Base-by-base conservation (phyloP, 176 grass and related monocot genomes). In the Calamus simplicifolius region DNA sequence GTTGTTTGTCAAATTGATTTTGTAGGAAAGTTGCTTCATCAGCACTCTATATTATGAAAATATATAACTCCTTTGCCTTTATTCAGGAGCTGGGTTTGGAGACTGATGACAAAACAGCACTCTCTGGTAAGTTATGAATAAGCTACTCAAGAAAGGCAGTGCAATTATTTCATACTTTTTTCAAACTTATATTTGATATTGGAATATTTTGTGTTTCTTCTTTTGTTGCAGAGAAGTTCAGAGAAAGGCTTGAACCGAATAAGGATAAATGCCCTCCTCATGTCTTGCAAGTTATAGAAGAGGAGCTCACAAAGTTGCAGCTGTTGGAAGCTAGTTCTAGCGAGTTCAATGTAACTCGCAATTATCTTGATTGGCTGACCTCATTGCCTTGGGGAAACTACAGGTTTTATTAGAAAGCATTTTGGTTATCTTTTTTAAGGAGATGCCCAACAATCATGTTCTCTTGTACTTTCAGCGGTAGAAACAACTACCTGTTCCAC, bases 301-400 rank as follows among this genome's bases (percentile, higher is more conserved):
- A 97, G 74, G 93, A 97, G 66, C 87, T 97, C 52, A 83, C 87
- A 53, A 97, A 97, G 70, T 77, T 97, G 66, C 93, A 91, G 52
- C 62, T 97, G 35, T 79, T 97, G 6, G 93, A 97, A 82, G 84
- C 93, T 21, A 88, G 84, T 77, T 97, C 93, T 76, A 97, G 93
- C 29, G 93, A 97, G 84, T 97, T 97, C 56, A 97, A 85, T 54
- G 93, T 97, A 90, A 97, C 93, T 66, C 83, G 93, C 27, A 97
- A 97, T 71, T 97, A 97, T 77, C 84, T 97, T 71, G 93, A 97
- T 81, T 97, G 93, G 93, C 69, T 97, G 61, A 97, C 93, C 19
- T 78, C 84, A 57, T 83, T 97, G 58, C 93, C 93, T 0, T 97
- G 93, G 93, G 93, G 93, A 88, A 88, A 97, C 62, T 97, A 88